phyloP scores from a whole-genome alignment of 2,329 filamentous ascomycete species.

The Penicillium oxalicum region DNA sequence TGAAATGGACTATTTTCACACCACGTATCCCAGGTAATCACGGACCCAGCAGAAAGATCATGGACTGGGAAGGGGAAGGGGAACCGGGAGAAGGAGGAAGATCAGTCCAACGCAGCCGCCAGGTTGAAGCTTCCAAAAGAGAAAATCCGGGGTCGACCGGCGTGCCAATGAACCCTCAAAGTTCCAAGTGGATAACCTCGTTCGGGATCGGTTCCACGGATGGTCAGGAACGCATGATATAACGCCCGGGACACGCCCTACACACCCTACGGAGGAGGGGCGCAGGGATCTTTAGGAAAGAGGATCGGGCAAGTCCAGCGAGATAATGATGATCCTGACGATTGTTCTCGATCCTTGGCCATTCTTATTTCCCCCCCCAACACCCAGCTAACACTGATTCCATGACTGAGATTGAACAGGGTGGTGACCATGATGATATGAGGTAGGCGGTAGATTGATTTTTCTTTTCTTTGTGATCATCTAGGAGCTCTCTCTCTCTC shows the following conservation, averaged over 20 bases:
- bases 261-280: constrained; percentile 1
- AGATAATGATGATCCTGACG: constrained; percentile 1
- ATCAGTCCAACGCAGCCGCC: no score
- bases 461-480: no score
- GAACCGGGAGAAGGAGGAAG: no score
- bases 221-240: constrained; percentile 3
- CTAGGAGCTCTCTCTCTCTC: no score
- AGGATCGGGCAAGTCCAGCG: constrained; percentile 1
- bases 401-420: no score
- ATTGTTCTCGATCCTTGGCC: background rate
- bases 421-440: no score
- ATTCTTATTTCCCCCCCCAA: constrained; percentile 5
- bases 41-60: no score
- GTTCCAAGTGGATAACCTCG: constrained; percentile 1
- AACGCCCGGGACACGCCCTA: constrained; percentile 1
- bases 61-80: no score
- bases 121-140: background rate
- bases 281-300: background rate
- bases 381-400: background rate
- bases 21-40: no score
- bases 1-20: no score
- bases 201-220: constrained; percentile 1
- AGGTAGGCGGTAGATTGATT: no score
- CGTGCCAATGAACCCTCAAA: no score
- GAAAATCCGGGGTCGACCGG: constrained; percentile 3